Percentiles rank a stretch among this genome's conserved stretches.
phyloP scores from a whole-genome alignment of 1,284 basidiomycete genomes.

The Takashimella koratensis region DNA sequence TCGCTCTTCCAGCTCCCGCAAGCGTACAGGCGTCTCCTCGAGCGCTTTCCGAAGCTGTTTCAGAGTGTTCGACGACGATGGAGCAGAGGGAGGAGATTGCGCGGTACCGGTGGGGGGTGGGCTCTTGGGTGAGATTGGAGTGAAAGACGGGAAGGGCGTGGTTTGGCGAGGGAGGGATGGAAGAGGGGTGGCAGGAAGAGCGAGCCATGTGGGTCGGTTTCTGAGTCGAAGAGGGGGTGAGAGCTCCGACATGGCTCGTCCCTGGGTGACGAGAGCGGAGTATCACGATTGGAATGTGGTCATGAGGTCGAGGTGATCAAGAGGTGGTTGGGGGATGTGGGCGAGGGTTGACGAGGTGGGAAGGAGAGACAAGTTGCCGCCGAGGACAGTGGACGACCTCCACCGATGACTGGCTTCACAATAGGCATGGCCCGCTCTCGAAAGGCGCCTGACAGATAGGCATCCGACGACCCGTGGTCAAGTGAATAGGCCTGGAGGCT shows the following conservation, averaged over 20 bases:
- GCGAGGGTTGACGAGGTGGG: background rate
- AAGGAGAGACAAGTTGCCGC: background rate
- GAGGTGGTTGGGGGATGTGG: background rate
- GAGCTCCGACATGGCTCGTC: too few species aligned
- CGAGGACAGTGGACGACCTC: background rate
- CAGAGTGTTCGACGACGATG: constrained; percentile 6
- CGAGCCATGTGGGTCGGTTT: background rate
- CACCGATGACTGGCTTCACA: background rate
- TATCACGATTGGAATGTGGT: background rate
- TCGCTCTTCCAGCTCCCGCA: constrained; percentile 30
- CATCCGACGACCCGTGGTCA: too few species aligned
- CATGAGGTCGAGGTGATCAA: background rate
- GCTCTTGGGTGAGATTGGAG: background rate
- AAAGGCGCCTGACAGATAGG: background rate
- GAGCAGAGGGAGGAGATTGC: background rate
- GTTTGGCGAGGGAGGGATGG: background rate
- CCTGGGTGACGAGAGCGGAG: background rate
- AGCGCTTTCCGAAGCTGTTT: constrained; percentile 13
- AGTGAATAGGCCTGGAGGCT: background rate
- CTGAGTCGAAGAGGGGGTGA: background rate
- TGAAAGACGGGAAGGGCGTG: background rate
- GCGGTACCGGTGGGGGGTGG: background rate
- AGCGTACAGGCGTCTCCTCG: constrained; percentile 31
- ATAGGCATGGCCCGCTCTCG: background rate
- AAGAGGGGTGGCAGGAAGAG: background rate